Base-by-base conservation (phyloP, 306 rosid genomes). In the Myrica gale region DNA sequence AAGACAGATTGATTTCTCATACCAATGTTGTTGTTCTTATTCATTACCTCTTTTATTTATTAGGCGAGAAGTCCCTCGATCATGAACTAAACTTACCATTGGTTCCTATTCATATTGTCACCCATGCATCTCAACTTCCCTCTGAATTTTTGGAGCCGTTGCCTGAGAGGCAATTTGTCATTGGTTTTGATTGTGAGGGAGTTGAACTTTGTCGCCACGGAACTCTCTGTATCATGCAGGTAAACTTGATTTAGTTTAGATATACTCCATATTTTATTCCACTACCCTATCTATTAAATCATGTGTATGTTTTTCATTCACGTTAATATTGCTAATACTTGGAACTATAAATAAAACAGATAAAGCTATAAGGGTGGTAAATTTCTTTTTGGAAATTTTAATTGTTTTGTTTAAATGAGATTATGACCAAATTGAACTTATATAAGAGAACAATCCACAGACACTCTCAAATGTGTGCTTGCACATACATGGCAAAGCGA, bases 141-240 rank as follows among this genome's bases (percentile, higher is more conserved):
- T 78, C 76, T 5, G 92, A 87, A n/a, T 93, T 93, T 80, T 77
- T 93, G 53, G 86, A 91, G 45, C 98, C 98, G 16, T 91, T 92
- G 6, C 82, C 93, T 37, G 87, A 84, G 21, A 68, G 74, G 71
- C 69, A 75, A 54, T 57, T 91, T 13, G 87, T 91, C 41, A 82
- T 93, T 65, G 98, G 98, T 63, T 93, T 93, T 74, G 98, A 93
- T 74, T 93, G 98, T 68, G 98, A 93, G 87, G 97, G 97, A 9
- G 98, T 84, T 72, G 93, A 91, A 86, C 87, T 93, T 42, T 93
- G 98, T 79, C 90, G 98, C 67, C 66, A 81, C 83, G 98, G 98
- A 56, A 61, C 85, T 11, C 97, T 93, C 51, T 93, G 98, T 76
- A 75, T 93, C 82, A 93, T 93, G 89, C 98, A 93, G 95, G 98